These are phyloP conservation scores for Malassezia psittaci DNA, from an alignment of 1,284 basidiomycete genomes.

Conservation along the genomic window DNA sequence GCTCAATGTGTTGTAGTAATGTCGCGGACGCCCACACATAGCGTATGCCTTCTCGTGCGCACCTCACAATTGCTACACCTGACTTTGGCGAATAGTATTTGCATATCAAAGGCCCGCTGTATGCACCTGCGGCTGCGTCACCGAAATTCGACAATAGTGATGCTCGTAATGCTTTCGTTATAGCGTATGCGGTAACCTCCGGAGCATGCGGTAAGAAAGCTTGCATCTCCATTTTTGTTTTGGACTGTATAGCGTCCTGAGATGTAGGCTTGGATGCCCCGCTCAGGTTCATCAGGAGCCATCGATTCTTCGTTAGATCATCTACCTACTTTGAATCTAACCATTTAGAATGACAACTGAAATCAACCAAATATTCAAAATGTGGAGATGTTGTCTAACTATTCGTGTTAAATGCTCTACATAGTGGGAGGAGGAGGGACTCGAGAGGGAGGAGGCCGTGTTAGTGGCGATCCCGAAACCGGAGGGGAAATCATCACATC, in stretches of 20 bases:
- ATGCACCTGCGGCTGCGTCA: slow-evolving; percentile 8
- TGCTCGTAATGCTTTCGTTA: slow-evolving; percentile 13
- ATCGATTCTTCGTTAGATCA: slow-evolving; percentile 11
- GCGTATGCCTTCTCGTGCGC: slow-evolving; percentile 12
- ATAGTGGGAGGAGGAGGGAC: background rate
- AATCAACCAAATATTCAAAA: background rate
- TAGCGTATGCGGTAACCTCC: slow-evolving; percentile 3
- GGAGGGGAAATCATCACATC: background rate
- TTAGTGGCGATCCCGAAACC: background rate
- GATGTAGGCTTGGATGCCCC: background rate
- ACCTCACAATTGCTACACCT: slow-evolving; percentile 11
- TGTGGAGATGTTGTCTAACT: background rate
- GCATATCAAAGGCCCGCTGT: slow-evolving; percentile 12
- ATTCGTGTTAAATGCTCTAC: background rate
- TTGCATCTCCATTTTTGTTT: background rate
- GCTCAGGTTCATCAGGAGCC: slow-evolving; percentile 6
- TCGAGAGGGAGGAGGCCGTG: slow-evolving; percentile 2
- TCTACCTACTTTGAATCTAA: slow-evolving; percentile 12
- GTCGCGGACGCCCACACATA: slow-evolving; percentile 15
- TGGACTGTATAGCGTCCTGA: background rate
- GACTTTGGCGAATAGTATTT: slow-evolving; percentile 15
- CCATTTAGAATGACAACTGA: slow-evolving; percentile 6
- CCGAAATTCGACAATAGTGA: slow-evolving; percentile 16
- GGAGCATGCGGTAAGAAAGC: background rate
- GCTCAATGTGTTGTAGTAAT: slow-evolving; percentile 10